Evolutionary conservation across 1,284 basidiomycete genomes (phyloP), one percentile per base, ranked within the genome.

Genomic region (Trichosporon sp.): DNA sequence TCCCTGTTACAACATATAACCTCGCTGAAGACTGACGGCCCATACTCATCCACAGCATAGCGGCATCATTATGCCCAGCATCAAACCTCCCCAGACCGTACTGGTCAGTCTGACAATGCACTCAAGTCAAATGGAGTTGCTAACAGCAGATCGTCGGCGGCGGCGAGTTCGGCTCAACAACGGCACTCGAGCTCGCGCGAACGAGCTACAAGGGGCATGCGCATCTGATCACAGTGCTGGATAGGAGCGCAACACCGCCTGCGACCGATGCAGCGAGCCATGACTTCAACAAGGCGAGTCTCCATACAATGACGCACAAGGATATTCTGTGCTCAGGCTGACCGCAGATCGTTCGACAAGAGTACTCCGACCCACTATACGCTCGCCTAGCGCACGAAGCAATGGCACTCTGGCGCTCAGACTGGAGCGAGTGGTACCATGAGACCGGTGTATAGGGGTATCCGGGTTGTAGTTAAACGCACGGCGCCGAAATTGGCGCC

Each of bases 381-480:
- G 68, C 68, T 13, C 59, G 58, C 2, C 65, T 69, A 25, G 68
- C 68, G 19, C 63, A 61, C 37, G 69, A 70, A 21, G 74, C 74
- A 7, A 68, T 75, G 49, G 59, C 65, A 7, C 66, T 69, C 19
- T 76, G 74, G 74, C 65, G 66, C 13, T 67, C 66, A 11, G 70
- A 83, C 68, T 92, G 89, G 88, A 83, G 83, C n/a, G 85, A 87
- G 61, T 84, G 83, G 59, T 93, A 91, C 78, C 87, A 88, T 69
- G 88, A 91, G 88, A 90, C 75, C 68, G 86, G 61, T 11, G 63
- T 58, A n/a, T n/a, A n/a, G n/a, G n/a, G n/a, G n/a, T n/a, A n/a
- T n/a, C n/a, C n/a, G n/a, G n/a, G n/a, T n/a, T n/a, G n/a, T n/a
- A n/a, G n/a, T n/a, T n/a, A n/a, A n/a, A n/a, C n/a, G n/a, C n/a